phyloP scores from a whole-genome alignment of 352 stramenopile species.

The Aphanomyces euteiches region DNA sequence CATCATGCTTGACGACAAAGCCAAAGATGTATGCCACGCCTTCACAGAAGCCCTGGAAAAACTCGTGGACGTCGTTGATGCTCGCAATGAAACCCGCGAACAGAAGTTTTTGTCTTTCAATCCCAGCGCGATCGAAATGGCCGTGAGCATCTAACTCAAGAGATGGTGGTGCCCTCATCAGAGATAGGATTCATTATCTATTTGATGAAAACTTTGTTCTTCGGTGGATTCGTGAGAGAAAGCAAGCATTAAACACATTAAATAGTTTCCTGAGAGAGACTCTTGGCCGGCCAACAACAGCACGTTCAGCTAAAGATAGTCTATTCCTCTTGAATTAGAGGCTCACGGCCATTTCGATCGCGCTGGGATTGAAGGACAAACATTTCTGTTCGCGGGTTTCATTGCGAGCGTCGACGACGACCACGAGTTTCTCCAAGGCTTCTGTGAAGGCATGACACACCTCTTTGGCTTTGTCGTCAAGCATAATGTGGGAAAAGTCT shows the following conservation, averaged over 20 bases:
- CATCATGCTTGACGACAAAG: not conserved
- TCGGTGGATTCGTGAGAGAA: not conserved
- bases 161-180: not conserved
- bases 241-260: not conserved
- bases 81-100: not conserved
- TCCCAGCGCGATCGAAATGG: not conserved
- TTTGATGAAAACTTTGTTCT: not conserved
- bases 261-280: not conserved
- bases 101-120: not conserved
- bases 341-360: conserved; percentile 12
- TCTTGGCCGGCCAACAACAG: not conserved
- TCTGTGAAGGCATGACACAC: not conserved
- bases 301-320: too few relatives aligned
- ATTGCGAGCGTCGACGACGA: not conserved
- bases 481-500: conserved; percentile 5
- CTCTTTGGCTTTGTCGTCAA: not conserved
- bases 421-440: not conserved
- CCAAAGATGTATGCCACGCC: not conserved
- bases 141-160: not conserved
- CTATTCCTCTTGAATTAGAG: not conserved
- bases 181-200: not conserved
- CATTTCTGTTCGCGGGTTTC: not conserved
- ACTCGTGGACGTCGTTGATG: not conserved
- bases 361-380: not conserved
- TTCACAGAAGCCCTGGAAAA: not conserved